A percentile compares a stretch with the other conserved stretches of the same genome.
Evolutionary conservation across 495 filamentous ascomycete genomes (phyloP).

Genomic region (Penicillium fimorum): DNA sequence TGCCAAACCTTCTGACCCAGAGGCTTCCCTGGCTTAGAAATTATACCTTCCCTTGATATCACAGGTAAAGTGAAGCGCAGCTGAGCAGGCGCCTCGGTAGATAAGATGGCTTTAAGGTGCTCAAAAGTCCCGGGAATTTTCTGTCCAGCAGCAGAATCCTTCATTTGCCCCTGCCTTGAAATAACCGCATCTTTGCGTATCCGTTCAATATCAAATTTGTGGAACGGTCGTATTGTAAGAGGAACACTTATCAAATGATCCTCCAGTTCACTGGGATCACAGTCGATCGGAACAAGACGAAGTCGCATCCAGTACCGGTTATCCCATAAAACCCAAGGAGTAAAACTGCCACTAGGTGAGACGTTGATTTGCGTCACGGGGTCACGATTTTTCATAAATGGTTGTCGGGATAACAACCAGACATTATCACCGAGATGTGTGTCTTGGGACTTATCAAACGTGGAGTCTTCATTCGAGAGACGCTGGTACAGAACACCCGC

Average conservation of each 20-base stretch:
- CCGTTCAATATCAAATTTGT: slow-evolving; percentile 43
- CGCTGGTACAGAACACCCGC: slow-evolving; percentile 56
- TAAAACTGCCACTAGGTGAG: slow-evolving; percentile 10
- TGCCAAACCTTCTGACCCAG: slow-evolving; percentile 11
- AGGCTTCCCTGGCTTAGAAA: background rate
- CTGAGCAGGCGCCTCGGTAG: slow-evolving; percentile 28
- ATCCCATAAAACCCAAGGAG: slow-evolving; percentile 63
- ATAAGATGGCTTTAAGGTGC: slow-evolving; percentile 14
- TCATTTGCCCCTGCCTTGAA: background rate
- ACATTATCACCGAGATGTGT: slow-evolving; percentile 24
- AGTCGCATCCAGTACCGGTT: slow-evolving; percentile 79
- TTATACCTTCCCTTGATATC: slow-evolving; percentile 17
- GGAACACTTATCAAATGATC: slow-evolving; percentile 7
- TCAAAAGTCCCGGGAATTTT: slow-evolving; percentile 6
- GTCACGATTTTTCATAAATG: slow-evolving; percentile 35
- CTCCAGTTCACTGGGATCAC: background rate
- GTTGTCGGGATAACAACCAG: slow-evolving; percentile 54
- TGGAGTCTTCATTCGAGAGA: slow-evolving; percentile 29
- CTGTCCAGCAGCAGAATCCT: background rate
- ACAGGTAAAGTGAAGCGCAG: slow-evolving; percentile 43
- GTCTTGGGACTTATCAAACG: slow-evolving; percentile 11
- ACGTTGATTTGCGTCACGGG: slow-evolving; percentile 18
- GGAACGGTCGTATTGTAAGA: slow-evolving; percentile 52
- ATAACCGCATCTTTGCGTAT: slow-evolving; percentile 13
- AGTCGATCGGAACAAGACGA: slow-evolving; percentile 13